phyloP scores from a whole-genome alignment of 2,329 filamentous ascomycete species.

The Colletotrichum sp. region DNA sequence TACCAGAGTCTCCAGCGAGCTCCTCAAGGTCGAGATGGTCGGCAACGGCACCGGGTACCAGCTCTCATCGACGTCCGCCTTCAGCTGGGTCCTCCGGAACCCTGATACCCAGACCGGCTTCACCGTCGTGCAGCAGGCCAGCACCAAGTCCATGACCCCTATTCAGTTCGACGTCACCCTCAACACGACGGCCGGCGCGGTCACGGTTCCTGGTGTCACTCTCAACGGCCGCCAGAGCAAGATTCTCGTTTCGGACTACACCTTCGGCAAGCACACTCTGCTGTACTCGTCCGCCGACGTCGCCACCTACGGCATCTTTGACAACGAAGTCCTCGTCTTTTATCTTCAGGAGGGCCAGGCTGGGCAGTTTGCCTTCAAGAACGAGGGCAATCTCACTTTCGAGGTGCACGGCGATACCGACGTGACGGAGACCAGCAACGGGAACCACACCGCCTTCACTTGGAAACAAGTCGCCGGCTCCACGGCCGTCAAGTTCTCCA shows the following conservation, averaged over 20 bases:
- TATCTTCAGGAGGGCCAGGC: conserved; percentile 64
- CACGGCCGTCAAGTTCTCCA: conserved; percentile 55
- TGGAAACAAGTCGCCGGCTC: conserved; percentile 58
- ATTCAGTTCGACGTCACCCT: conserved; percentile 52
- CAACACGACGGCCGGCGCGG: conserved; percentile 48
- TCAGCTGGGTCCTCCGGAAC: conserved; percentile 58
- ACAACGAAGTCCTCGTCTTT: conserved; percentile 66
- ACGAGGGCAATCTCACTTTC: conserved; percentile 34
- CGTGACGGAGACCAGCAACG: conserved; percentile 21
- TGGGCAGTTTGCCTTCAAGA: conserved; percentile 66
- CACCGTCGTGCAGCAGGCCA: conserved; percentile 52
- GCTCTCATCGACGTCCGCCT: conserved; percentile 40
- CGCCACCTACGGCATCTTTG: conserved; percentile 64
- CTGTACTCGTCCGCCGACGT: conserved; percentile 75
- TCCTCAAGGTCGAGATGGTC: conserved; percentile 57
- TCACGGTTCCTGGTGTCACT: conserved; percentile 52
- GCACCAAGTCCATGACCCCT: conserved; percentile 46
- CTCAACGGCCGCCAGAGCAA: conserved; percentile 70
- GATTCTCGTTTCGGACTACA: conserved; percentile 71
- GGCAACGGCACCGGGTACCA: conserved; percentile 56
- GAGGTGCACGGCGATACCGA: conserved; percentile 37
- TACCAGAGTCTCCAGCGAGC: conserved; percentile 53
- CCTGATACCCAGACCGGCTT: conserved; percentile 55
- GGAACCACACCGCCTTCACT: conserved; percentile 23
- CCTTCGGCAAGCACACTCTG: conserved; percentile 62